Percentiles rank a stretch among this genome's conserved stretches.
Conservation (phyloP, 495 filamentous ascomycete species). For the Xylaria acuta region DNA sequence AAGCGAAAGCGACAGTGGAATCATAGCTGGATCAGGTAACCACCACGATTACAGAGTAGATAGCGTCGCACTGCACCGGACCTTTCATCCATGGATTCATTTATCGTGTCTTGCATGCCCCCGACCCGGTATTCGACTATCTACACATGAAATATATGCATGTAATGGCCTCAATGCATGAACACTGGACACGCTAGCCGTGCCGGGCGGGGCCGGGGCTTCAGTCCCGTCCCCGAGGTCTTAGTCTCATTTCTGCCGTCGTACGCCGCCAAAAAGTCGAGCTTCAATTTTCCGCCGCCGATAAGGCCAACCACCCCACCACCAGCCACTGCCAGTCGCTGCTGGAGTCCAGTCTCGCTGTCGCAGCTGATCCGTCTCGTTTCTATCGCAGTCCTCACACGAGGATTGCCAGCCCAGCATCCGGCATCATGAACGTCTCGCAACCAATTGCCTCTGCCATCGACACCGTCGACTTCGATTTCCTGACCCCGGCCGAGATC, state of each 20-base stretch:
- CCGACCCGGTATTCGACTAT: not conserved
- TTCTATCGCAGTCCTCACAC: conserved; percentile 17
- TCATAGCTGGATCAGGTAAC: not conserved
- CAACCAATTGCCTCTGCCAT: conserved; percentile 87
- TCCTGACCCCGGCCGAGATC: conserved; percentile 82
- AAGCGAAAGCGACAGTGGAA: not conserved
- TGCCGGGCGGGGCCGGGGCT: too few species aligned
- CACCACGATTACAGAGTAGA: conserved; percentile 3
- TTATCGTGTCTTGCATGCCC: not conserved
- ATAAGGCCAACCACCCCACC: conserved; percentile 17
- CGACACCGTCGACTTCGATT: conserved; percentile 85
- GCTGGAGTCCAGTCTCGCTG: conserved; percentile 15
- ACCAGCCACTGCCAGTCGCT: conserved; percentile 15
- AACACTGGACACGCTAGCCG: not conserved
- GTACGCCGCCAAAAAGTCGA: conserved; percentile 41
- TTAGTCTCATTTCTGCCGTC: conserved; percentile 33
- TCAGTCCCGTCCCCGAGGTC: too few species aligned
- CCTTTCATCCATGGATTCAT: not conserved
- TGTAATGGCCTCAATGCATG: not conserved
- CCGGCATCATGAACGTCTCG: conserved; percentile 74
- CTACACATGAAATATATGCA: not conserved
- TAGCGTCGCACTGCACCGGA: not conserved
- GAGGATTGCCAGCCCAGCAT: conserved; percentile 22
- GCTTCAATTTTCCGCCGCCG: conserved; percentile 35
- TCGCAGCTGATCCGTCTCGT: conserved; percentile 8